phyloP scores from a whole-genome alignment of 371 early-diverging fungal species.

The Mucor racemosus region DNA sequence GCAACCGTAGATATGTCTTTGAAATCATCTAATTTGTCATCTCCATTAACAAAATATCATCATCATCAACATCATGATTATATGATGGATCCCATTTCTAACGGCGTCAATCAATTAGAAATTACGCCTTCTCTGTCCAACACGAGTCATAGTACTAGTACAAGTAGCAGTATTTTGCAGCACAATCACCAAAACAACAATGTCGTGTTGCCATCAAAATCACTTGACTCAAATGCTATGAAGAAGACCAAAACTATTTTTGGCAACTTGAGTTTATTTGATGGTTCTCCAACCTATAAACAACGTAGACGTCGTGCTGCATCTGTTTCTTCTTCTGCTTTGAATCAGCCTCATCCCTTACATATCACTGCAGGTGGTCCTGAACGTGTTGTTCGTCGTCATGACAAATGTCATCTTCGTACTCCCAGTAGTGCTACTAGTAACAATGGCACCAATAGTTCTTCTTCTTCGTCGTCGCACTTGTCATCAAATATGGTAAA shows the following conservation, averaged over 20 bases:
- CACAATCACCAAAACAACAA: slow-evolving; percentile 1
- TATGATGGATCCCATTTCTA: slow-evolving; percentile 29
- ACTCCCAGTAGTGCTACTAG: slow-evolving; percentile 13
- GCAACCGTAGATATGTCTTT: not conserved
- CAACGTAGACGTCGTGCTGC: slow-evolving; percentile 71
- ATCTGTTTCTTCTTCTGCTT: slow-evolving; percentile 42
- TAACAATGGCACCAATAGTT: not conserved
- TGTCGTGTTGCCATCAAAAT: slow-evolving; percentile 29
- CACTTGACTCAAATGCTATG: slow-evolving; percentile 44
- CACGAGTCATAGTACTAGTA: slow-evolving; percentile 10
- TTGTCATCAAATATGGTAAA: slow-evolving; percentile 10
- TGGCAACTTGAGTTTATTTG: slow-evolving; percentile 69
- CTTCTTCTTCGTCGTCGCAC: slow-evolving; percentile 1
- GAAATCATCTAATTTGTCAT: not conserved
- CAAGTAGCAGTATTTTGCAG: slow-evolving; percentile 1
- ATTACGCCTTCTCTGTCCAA: slow-evolving; percentile 24
- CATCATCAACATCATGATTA: slow-evolving; percentile 12
- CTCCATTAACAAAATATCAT: not conserved
- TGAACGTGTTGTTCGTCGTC: slow-evolving; percentile 34
- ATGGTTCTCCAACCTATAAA: slow-evolving; percentile 75
- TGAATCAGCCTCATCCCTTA: slow-evolving; percentile 11
- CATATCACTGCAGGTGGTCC: slow-evolving; percentile 30
- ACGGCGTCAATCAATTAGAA: slow-evolving; percentile 39
- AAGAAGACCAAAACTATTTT: slow-evolving; percentile 53
- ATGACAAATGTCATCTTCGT: slow-evolving; percentile 34